phyloP scores from a whole-genome alignment of 495 filamentous ascomycete genomes.

The Xylaria grammica region DNA sequence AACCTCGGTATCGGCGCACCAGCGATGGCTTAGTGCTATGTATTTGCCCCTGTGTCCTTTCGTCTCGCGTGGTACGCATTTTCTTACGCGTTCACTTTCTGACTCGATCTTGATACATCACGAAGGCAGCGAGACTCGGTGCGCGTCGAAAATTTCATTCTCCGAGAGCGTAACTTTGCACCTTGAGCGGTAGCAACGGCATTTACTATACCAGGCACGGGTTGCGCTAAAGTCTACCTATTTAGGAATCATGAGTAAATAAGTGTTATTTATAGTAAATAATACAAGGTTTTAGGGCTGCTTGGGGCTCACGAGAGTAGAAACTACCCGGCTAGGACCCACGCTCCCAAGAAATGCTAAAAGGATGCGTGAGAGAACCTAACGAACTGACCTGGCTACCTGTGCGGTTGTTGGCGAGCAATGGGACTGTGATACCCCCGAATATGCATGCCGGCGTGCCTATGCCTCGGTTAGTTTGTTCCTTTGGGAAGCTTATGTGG shows the following conservation, averaged over 20 bases:
- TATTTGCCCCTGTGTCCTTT: not conserved
- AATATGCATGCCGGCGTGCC: not conserved
- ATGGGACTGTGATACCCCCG: not conserved
- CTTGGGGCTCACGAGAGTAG: too few relatives aligned
- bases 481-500: too few relatives aligned
- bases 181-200: not conserved
- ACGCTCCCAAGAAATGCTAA: not conserved
- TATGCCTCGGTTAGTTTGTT: too few relatives aligned
- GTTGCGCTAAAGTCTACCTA: not conserved
- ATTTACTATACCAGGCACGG: not conserved
- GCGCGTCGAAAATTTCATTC: not conserved
- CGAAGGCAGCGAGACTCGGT: not conserved
- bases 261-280: not conserved
- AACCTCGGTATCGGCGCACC: not conserved
- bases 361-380: not conserved
- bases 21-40: not conserved
- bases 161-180: not conserved
- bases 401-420: not conserved
- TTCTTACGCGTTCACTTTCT: not conserved
- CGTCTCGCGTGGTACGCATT: not conserved
- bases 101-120: not conserved
- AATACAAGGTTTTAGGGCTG: too few relatives aligned
- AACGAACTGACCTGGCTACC: not conserved
- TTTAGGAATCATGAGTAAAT: not conserved
- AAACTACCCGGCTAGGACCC: too few relatives aligned